Base-by-base conservation (phyloP, 2,329 filamentous ascomycete genomes). In the Karstenula rhodostoma region DNA sequence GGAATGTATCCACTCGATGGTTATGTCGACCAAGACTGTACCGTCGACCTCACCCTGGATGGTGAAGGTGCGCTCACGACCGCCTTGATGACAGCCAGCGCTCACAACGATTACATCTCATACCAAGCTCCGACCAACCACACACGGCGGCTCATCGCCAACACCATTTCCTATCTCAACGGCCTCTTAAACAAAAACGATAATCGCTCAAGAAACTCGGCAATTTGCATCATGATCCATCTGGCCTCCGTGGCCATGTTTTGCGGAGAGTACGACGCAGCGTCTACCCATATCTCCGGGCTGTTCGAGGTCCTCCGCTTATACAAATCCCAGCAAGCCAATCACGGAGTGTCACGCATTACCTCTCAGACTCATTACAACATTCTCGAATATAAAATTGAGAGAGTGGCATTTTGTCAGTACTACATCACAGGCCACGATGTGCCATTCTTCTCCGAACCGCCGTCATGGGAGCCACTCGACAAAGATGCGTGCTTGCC, bases 1-100 rank as follows among this genome's bases (percentile, higher is more conserved):
- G 48, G 23, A 23, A 8, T 51, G n/a, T 51, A 51, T 40, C 48
- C 48, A 35, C 48, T 51, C 9, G 32, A 51, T 13, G 5, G 19
- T 2, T 40, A 23, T 25, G 5, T 51, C 29, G 32, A 51, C n/a
- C 6, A 40, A 13, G 48, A 37, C 19, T 12, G 9, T 37, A 7
- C 37, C 19, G 29, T 23, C 7, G 48, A 51, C 7, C 1, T 37
- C 10, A 19, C 32, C 22, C n/a, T 7, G 29, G n/a, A 25, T 8
- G 32, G 40, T 10, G 17, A 25, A 23, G 32, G 32, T 13, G 32
- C 19, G 7, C 48, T 51, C 6, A 37, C n/a, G 6, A 51, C 32
- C 6, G 19, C 48, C 9, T 23, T 51, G 32, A 17, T 51, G 32
- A 51, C 22, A 15, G 48, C 48, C 13, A 37, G 32, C n/a, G 48